Evolutionary conservation across 129 eudicot species (phyloP).

Genomic region (Arctium lappa): DNA sequence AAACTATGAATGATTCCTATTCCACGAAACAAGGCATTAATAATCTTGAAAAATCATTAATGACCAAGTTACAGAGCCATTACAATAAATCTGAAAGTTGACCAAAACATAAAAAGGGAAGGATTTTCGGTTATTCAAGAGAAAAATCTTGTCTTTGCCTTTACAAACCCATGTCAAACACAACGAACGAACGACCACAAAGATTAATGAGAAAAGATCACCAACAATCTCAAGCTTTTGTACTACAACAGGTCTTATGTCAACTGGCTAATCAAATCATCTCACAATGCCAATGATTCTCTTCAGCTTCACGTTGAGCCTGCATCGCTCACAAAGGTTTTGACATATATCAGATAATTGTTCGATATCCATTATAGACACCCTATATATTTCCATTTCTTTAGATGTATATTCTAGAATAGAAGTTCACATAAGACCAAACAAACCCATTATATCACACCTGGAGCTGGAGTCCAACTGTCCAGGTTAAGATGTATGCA

Average conservation of each 20-base stretch:
- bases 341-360: slow-evolving; percentile 5
- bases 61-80: slow-evolving; percentile 13
- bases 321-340: slow-evolving; percentile 16
- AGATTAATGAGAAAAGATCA: slow-evolving; percentile 22
- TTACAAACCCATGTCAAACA: slow-evolving; percentile 47
- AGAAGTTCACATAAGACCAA: background rate
- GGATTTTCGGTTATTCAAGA: slow-evolving; percentile 33
- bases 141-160: slow-evolving; percentile 20
- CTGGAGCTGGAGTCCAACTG: background rate
- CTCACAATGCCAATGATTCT: slow-evolving; percentile 16
- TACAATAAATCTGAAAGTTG: slow-evolving; percentile 18
- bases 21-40: slow-evolving; percentile 9
- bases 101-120: slow-evolving; percentile 14
- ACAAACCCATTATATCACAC: background rate
- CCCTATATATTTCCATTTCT: background rate
- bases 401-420: background rate
- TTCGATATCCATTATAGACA: slow-evolving; percentile 9
- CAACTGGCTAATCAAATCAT: slow-evolving; percentile 22
- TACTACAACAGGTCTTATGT: slow-evolving; percentile 26
- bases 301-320: slow-evolving; percentile 28
- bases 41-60: slow-evolving; percentile 6
- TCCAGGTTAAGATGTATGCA: background rate
- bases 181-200: slow-evolving; percentile 23
- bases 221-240: slow-evolving; percentile 30
- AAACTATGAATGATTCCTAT: background rate